Conservation (phyloP, 768 basidiomycete genomes). For the Lenzites betulinus region DNA sequence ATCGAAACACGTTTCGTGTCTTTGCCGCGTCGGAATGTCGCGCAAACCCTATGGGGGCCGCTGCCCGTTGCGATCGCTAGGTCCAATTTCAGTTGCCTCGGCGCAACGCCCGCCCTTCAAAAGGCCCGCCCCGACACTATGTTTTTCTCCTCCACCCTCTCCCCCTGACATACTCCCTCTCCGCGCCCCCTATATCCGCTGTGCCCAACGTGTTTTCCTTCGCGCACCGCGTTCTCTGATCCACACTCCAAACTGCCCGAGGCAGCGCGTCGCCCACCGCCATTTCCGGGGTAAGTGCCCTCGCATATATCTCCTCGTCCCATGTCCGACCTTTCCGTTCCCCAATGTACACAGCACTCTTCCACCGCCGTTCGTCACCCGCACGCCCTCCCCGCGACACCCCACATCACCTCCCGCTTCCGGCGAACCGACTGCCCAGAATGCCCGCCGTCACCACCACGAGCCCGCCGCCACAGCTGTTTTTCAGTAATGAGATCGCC, state of each 20-base stretch:
- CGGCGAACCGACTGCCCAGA: conserved; percentile 20
- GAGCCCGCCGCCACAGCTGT: conserved; percentile 52
- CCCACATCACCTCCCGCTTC: conserved; percentile 15
- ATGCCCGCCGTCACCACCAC: conserved; percentile 24
- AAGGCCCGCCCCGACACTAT: conserved; percentile 38
- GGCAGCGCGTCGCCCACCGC: conserved; percentile 22
- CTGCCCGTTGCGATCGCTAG: conserved; percentile 53
- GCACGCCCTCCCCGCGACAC: conserved; percentile 18
- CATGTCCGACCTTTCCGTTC: conserved; percentile 9
- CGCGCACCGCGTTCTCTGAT: conserved; percentile 23
- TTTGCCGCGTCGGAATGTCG: conserved; percentile 56
- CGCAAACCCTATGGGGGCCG: conserved; percentile 53
- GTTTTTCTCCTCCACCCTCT: conserved; percentile 29
- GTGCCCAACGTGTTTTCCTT: conserved; percentile 26
- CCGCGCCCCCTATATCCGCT: conserved; percentile 14
- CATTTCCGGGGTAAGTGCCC: conserved; percentile 21
- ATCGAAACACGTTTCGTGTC: conserved; percentile 80
- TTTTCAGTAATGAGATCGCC: conserved; percentile 77
- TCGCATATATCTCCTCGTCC: conserved; percentile 21
- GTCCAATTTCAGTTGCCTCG: conserved; percentile 47
- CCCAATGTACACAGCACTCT: conserved; percentile 20
- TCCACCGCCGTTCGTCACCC: conserved; percentile 12
- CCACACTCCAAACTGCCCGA: conserved; percentile 29
- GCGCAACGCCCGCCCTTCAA: conserved; percentile 50
- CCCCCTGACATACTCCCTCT: conserved; percentile 21